These are phyloP conservation scores for Ophiostoma australiae DNA, from an alignment of 2,329 filamentous ascomycete species.

Conservation along the genomic window DNA sequence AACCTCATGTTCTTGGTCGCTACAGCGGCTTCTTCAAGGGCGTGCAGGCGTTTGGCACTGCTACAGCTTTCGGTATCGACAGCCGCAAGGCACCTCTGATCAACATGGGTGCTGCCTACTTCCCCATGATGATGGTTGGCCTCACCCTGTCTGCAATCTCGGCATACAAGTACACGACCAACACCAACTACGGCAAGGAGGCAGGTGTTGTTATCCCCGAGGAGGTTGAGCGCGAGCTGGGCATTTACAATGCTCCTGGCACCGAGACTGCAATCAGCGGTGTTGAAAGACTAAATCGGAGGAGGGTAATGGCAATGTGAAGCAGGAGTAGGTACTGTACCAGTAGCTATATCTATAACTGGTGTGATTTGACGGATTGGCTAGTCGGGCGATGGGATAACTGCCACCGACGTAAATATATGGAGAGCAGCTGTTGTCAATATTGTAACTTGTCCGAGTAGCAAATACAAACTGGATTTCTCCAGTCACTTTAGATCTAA, in stretches of 20 bases:
- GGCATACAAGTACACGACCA: not conserved
- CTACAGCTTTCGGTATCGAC: conserved; percentile 18
- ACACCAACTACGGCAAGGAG: not conserved
- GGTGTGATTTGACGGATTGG: no score
- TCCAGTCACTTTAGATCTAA: no score
- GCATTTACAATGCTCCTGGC: not conserved
- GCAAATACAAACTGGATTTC: no score
- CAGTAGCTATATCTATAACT: no score
- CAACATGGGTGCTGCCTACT: not conserved
- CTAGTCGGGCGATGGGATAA: no score
- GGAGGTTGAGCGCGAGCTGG: not conserved
- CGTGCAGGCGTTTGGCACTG: conserved; percentile 17
- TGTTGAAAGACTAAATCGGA: not conserved
- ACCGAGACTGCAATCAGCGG: not conserved
- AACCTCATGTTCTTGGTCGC: conserved; percentile 16
- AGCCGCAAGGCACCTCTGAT: conserved; percentile 12
- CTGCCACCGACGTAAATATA: no score
- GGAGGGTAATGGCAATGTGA: not conserved
- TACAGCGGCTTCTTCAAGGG: conserved; percentile 20
- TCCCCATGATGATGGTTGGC: not conserved
- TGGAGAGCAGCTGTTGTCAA: no score
- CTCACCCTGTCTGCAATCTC: not conserved
- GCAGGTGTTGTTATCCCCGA: not conserved
- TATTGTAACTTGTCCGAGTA: no score
- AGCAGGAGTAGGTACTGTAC: not conserved